Percentiles rank a stretch among this genome's conserved stretches.
Evolutionary conservation across 2,329 filamentous ascomycete species (phyloP).

Genomic region (Paecilomyces niveus): DNA sequence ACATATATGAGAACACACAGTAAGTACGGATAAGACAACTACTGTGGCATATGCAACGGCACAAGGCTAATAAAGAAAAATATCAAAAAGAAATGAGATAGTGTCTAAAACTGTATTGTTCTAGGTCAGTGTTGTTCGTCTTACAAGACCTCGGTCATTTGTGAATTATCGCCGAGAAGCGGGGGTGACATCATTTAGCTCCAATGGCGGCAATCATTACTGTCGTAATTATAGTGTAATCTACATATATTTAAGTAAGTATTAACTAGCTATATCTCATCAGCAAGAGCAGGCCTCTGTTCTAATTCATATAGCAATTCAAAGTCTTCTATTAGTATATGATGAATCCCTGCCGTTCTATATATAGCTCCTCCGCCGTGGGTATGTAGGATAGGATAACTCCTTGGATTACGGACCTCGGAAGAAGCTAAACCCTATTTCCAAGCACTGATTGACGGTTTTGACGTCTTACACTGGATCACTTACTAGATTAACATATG

Average conservation of each 20-base stretch:
- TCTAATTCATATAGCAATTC: no score
- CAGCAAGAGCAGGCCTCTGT: no score
- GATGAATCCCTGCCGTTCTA: no score
- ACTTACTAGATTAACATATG: background rate
- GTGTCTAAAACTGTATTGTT: background rate
- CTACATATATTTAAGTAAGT: background rate
- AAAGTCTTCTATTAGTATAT: no score
- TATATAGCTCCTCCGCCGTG: no score
- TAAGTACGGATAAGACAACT: background rate
- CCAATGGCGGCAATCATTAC: background rate
- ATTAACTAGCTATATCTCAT: background rate
- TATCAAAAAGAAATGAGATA: background rate
- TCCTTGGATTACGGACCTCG: no score
- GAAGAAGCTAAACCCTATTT: no score
- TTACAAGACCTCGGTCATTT: background rate
- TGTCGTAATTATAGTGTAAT: background rate
- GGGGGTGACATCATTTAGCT: background rate
- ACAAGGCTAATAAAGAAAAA: background rate
- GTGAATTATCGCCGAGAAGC: background rate
- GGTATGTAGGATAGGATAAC: no score
- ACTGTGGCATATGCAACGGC: background rate
- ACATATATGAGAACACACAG: constrained; percentile 17
- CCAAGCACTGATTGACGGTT: no score
- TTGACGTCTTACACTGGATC: no score
- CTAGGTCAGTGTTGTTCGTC: background rate